Percentiles rank a stretch among this genome's conserved stretches.
Evolutionary conservation across 805 yeast genomes (phyloP).

Genomic region (Ogataea zsoltii): DNA sequence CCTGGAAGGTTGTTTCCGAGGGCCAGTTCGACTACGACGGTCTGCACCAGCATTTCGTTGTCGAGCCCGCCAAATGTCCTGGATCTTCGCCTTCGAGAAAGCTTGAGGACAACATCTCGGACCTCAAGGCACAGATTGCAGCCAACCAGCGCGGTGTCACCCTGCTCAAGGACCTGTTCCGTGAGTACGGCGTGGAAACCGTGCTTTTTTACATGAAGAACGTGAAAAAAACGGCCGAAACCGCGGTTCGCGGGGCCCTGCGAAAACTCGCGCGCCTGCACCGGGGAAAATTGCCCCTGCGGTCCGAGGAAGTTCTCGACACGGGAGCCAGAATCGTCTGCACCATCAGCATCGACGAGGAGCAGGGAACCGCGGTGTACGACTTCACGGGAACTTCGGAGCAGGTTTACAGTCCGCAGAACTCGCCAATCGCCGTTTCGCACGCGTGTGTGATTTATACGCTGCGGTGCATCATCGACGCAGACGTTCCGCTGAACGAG

Average conservation of each 20-base stretch:
- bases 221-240: slow-evolving; percentile 46
- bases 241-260: slow-evolving; percentile 39
- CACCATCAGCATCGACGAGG: slow-evolving; percentile 40
- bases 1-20: slow-evolving; percentile 49
- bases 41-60: slow-evolving; percentile 43
- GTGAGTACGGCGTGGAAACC: slow-evolving; percentile 43
- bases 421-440: slow-evolving; percentile 56
- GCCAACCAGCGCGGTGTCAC: slow-evolving; percentile 52
- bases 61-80: slow-evolving; percentile 48
- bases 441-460: slow-evolving; percentile 57
- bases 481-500: slow-evolving; percentile 56
- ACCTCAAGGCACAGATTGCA: slow-evolving; percentile 48
- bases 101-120: slow-evolving; percentile 54
- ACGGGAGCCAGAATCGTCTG: slow-evolving; percentile 54
- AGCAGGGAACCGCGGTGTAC: slow-evolving; percentile 44
- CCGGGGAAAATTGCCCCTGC: slow-evolving; percentile 34
- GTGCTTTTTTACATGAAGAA: slow-evolving; percentile 48
- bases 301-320: slow-evolving; percentile 51
- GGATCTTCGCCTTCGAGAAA: slow-evolving; percentile 59
- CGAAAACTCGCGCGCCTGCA: slow-evolving; percentile 42
- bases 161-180: slow-evolving; percentile 42
- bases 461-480: slow-evolving; percentile 47
- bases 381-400: slow-evolving; percentile 55
- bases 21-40: slow-evolving; percentile 58
- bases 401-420: slow-evolving; percentile 52